These are phyloP conservation scores for Fusarium beomiforme DNA, from an alignment of 2,329 filamentous ascomycete genomes.

Conservation along the genomic window DNA sequence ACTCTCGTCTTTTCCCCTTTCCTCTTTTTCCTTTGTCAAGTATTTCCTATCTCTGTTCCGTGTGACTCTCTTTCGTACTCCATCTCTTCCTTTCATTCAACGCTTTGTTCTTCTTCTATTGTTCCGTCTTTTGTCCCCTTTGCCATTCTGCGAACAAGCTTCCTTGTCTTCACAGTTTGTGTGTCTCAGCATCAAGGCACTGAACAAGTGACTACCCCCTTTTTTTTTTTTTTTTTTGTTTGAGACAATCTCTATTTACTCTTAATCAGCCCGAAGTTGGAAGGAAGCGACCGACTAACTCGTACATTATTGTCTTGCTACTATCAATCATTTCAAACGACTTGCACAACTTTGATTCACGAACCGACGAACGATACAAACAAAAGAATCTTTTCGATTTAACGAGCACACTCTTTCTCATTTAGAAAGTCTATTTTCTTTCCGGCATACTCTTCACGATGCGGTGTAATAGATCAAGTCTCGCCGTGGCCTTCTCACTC, in stretches of 20 bases:
- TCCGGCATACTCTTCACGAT: conserved; percentile 30
- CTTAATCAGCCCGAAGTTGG: conserved; percentile 24
- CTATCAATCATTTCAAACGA: conserved; percentile 1
- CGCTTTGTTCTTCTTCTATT: conserved; percentile 14
- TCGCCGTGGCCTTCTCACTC: conserved; percentile 40
- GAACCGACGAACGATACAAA: conserved; percentile 20
- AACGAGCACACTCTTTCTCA: conserved; percentile 6
- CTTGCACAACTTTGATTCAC: conserved; percentile 21
- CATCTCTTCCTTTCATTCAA: conserved; percentile 21
- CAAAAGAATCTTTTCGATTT: conserved; percentile 14
- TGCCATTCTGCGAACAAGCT: conserved; percentile 21
- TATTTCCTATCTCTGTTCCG: conserved; percentile 25
- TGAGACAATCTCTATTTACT: conserved; percentile 5
- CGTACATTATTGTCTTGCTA: not conserved
- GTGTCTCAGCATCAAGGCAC: conserved; percentile 7
- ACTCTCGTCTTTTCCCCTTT: not conserved
- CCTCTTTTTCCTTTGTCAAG: conserved; percentile 25
- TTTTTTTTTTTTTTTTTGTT: no score
- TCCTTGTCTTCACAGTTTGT: conserved; percentile 15
- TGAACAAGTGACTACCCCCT: conserved; percentile 33
- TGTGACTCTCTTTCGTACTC: conserved; percentile 22
- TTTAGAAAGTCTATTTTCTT: not conserved
- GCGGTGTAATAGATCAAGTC: conserved; percentile 29
- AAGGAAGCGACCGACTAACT: conserved; percentile 11
- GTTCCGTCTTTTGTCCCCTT: conserved; percentile 20